Conservation (phyloP, 2,329 filamentous ascomycete genomes). For the Parafenestella ontariensis region DNA sequence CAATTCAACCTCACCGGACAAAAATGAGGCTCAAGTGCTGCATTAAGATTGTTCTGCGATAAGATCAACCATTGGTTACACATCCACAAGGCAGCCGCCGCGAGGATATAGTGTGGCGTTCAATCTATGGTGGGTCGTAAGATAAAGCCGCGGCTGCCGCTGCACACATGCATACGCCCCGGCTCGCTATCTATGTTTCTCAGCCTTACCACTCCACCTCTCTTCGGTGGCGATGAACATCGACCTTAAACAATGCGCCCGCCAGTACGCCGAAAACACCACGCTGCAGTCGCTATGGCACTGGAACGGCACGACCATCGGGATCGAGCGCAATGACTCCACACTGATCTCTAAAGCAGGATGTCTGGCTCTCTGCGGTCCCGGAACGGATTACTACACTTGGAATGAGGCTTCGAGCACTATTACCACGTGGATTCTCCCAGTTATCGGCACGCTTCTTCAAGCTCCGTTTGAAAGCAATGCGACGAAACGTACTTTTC, state of each 20-base stretch:
- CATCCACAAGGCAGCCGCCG: not conserved
- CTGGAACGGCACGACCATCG: slow-evolving; percentile 27
- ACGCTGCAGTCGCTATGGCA: slow-evolving; percentile 17
- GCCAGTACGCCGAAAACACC: slow-evolving; percentile 6
- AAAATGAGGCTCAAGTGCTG: slow-evolving; percentile 5
- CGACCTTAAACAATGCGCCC: slow-evolving; percentile 13
- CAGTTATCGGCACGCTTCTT: slow-evolving; percentile 48
- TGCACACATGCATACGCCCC: not conserved
- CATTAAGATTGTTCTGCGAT: not conserved
- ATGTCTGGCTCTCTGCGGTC: slow-evolving; percentile 45
- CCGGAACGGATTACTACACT: slow-evolving; percentile 38
- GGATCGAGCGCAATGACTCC: slow-evolving; percentile 8
- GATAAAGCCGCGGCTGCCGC: not conserved
- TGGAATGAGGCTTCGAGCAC: slow-evolving; percentile 43
- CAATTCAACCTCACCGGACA: not conserved
- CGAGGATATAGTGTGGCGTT: not conserved
- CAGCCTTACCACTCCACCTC: not conserved
- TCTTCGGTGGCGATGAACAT: slow-evolving; percentile 10
- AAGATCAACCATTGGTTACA: not conserved
- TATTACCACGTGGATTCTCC: slow-evolving; percentile 52
- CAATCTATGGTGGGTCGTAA: not conserved
- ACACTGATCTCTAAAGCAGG: slow-evolving; percentile 44
- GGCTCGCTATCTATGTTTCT: not conserved
- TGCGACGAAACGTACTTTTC: slow-evolving; percentile 42
- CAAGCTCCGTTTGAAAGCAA: slow-evolving; percentile 55